Evolutionary conservation across 192 early-diverging fungal species (phyloP).

Genomic region (Diversispora eburnea): DNA sequence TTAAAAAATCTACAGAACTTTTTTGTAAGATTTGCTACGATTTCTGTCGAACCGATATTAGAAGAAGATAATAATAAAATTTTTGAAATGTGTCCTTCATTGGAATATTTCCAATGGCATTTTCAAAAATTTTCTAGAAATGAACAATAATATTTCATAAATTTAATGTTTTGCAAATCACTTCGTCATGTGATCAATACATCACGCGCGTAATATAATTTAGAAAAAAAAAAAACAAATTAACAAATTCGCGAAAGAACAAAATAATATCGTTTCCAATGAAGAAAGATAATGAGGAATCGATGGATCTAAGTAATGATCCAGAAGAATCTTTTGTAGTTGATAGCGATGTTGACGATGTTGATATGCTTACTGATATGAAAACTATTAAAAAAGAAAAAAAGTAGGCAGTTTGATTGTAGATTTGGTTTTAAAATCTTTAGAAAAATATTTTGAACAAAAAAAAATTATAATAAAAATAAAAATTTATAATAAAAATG

Average conservation of each 20-base stretch:
- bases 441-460: too few species aligned
- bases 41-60: background rate
- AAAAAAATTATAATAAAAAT: background rate
- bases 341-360: background rate
- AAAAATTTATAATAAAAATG: background rate
- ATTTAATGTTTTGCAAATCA: too few species aligned
- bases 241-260: too few species aligned
- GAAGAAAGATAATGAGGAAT: background rate
- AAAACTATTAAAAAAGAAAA: background rate
- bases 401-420: background rate
- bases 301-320: background rate
- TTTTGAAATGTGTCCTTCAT: slow-evolving; percentile 11
- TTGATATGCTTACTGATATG: background rate
- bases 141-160: too few species aligned
- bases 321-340: background rate
- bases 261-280: too few species aligned
- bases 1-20: background rate
- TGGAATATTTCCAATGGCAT: slow-evolving; percentile 11
- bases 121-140: too few species aligned
- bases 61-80: background rate
- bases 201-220: too few species aligned
- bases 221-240: too few species aligned
- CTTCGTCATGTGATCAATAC: too few species aligned
- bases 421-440: too few species aligned
- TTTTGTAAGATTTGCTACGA: background rate